A percentile compares a stretch with the other conserved stretches of the same genome.
These are phyloP conservation scores for Silene coronaria DNA, from an alignment of 179 eudicot species.

Conservation along the genomic window DNA sequence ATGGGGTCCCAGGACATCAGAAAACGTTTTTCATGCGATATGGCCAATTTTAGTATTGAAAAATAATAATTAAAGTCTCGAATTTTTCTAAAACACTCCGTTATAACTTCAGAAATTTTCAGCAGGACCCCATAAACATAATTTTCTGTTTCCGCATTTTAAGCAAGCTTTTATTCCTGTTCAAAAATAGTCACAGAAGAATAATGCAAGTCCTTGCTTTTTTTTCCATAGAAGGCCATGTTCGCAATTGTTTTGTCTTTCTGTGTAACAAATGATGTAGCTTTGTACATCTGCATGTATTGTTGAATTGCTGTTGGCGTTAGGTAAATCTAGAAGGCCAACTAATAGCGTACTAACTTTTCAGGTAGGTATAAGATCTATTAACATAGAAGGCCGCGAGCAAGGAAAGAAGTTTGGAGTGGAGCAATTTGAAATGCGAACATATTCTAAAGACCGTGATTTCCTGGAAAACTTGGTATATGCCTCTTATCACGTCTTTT, in stretches of 20 bases:
- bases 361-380: constrained; percentile 94
- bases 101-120: no score
- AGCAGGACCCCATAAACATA: background rate
- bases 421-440: constrained; percentile 93
- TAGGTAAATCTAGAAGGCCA: background rate
- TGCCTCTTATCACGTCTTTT: constrained; percentile 10
- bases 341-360: constrained; percentile 1
- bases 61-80: no score
- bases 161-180: background rate
- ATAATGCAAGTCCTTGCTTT: background rate
- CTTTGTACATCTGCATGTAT: no score
- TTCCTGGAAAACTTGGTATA: constrained; percentile 59
- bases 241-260: background rate
- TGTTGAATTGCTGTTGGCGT: constrained; percentile 13
- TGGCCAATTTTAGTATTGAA: no score
- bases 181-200: background rate
- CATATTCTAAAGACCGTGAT: constrained; percentile 58
- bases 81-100: background rate
- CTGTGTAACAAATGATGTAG: background rate
- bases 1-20: no score
- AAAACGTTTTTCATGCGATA: no score
- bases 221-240: background rate
- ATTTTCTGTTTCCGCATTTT: background rate
- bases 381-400: constrained; percentile 84
- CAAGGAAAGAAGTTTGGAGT: constrained; percentile 95